phyloP scores from a whole-genome alignment of 2,329 filamentous ascomycete species.

The Aureobasidium melanogenum region DNA sequence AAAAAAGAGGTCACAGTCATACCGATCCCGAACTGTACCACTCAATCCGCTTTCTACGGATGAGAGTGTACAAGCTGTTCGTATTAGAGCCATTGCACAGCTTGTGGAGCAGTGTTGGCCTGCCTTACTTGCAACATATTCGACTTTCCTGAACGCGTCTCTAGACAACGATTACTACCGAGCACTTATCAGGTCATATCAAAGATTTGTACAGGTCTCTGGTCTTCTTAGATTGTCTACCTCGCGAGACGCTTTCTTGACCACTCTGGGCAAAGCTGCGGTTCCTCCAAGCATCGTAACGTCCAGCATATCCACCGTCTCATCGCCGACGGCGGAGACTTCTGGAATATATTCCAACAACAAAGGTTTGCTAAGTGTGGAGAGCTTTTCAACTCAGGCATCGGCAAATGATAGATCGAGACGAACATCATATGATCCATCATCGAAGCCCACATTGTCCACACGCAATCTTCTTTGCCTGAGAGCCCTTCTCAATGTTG shows the following conservation, averaged over 20 bases:
- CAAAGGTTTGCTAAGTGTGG: constrained; percentile 63
- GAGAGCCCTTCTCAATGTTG: constrained; percentile 84
- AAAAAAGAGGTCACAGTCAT: constrained; percentile 55
- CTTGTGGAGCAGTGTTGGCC: constrained; percentile 94
- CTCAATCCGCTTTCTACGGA: constrained; percentile 73
- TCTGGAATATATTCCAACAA: constrained; percentile 60
- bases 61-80: constrained; percentile 60
- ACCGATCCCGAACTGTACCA: constrained; percentile 67
- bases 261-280: constrained; percentile 85
- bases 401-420: constrained; percentile 47
- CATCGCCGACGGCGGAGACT: constrained; percentile 37
- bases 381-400: constrained; percentile 54
- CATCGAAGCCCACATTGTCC: constrained; percentile 52
- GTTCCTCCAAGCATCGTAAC: constrained; percentile 66
- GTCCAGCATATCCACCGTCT: constrained; percentile 25
- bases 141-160: constrained; percentile 86
- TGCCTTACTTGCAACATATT: constrained; percentile 86
- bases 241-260: constrained; percentile 87
- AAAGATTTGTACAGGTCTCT: constrained; percentile 90
- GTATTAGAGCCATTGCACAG: constrained; percentile 67
- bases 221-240: constrained; percentile 77
- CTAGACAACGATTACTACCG: constrained; percentile 93
- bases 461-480: constrained; percentile 86
- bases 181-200: constrained; percentile 80
- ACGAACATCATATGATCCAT: constrained; percentile 46